Evolutionary conservation across 2,329 filamentous ascomycete genomes (phyloP).

Genomic region (Graphiopsis chlorocephala): DNA sequence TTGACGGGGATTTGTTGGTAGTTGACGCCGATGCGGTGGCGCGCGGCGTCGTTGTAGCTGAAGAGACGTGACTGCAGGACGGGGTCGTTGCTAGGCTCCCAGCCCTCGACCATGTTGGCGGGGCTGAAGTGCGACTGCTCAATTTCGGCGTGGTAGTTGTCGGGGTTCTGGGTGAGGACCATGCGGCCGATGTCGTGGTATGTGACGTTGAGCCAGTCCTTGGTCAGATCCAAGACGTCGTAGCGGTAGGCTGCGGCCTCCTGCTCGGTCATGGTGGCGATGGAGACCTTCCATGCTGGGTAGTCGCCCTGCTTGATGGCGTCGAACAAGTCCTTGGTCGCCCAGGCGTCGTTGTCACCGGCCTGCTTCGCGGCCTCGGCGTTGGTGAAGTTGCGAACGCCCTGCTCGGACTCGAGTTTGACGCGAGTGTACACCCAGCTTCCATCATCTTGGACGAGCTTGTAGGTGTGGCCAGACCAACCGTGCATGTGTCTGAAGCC

Average conservation of each 20-base stretch:
- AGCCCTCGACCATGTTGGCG: slow-evolving; percentile 61
- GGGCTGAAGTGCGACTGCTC: slow-evolving; percentile 68
- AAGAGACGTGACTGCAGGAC: slow-evolving; percentile 63
- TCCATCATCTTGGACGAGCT: slow-evolving; percentile 21
- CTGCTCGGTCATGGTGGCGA: slow-evolving; percentile 55
- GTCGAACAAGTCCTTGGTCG: slow-evolving; percentile 39
- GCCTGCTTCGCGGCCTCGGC: slow-evolving; percentile 30
- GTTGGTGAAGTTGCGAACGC: slow-evolving; percentile 41
- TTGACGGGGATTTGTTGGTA: slow-evolving; percentile 48
- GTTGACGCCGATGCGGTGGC: slow-evolving; percentile 48
- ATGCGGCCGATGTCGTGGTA: slow-evolving; percentile 46
- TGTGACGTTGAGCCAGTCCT: slow-evolving; percentile 53
- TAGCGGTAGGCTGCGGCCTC: slow-evolving; percentile 48
- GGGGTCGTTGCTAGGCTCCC: slow-evolving; percentile 60
- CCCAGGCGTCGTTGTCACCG: slow-evolving; percentile 12
- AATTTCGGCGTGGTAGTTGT: slow-evolving; percentile 67
- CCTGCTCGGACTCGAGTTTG: slow-evolving; percentile 15
- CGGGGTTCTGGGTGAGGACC: slow-evolving; percentile 51
- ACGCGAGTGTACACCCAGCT: slow-evolving; percentile 17
- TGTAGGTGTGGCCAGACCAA: slow-evolving; percentile 41
- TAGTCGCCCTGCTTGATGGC: slow-evolving; percentile 47
- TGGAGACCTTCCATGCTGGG: slow-evolving; percentile 52
- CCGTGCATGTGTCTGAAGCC: slow-evolving; percentile 39
- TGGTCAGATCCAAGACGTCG: slow-evolving; percentile 58
- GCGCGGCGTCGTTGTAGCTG: slow-evolving; percentile 58